Conservation (phyloP, 2,329 filamentous ascomycete species). For the Aspergillus ustus region DNA sequence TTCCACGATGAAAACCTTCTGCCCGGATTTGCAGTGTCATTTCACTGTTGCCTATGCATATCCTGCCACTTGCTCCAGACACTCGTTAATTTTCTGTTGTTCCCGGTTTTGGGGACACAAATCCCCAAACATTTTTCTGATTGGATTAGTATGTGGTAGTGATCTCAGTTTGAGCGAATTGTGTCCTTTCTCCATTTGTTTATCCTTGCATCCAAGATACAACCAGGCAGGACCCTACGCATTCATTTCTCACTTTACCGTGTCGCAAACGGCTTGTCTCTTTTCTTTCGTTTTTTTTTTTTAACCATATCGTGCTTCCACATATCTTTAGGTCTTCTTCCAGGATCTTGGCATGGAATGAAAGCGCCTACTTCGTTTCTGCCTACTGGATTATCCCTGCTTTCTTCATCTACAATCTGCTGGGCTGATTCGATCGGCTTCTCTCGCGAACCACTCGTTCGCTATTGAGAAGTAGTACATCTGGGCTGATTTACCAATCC, state of each 20-base stretch:
- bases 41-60: conserved; percentile 25
- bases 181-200: conserved; percentile 31
- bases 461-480: conserved; percentile 11
- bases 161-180: conserved; percentile 37
- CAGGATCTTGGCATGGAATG: background rate
- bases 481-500: conserved; percentile 10
- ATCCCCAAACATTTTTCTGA: conserved; percentile 26
- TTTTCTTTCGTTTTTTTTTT: conserved; percentile 17
- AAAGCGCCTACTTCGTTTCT: conserved; percentile 1
- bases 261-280: conserved; percentile 2
- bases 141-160: conserved; percentile 25
- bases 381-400: conserved; percentile 12
- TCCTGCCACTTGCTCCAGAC: conserved; percentile 23
- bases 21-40: conserved; percentile 31
- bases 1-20: conserved; percentile 17
- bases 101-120: conserved; percentile 21
- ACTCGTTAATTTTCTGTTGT: conserved; percentile 20
- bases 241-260: conserved; percentile 17
- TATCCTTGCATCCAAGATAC: conserved; percentile 34
- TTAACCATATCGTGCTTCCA: conserved; percentile 11
- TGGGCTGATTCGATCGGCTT: conserved; percentile 25
- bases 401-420: conserved; percentile 26
- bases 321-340: conserved; percentile 14
- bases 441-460: conserved; percentile 2
- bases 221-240: conserved; percentile 38